A percentile compares a stretch with the other conserved stretches of the same genome.
Evolutionary conservation across 129 eudicot species (phyloP).

Genomic region (carrot (Daucus carota)): DNA sequence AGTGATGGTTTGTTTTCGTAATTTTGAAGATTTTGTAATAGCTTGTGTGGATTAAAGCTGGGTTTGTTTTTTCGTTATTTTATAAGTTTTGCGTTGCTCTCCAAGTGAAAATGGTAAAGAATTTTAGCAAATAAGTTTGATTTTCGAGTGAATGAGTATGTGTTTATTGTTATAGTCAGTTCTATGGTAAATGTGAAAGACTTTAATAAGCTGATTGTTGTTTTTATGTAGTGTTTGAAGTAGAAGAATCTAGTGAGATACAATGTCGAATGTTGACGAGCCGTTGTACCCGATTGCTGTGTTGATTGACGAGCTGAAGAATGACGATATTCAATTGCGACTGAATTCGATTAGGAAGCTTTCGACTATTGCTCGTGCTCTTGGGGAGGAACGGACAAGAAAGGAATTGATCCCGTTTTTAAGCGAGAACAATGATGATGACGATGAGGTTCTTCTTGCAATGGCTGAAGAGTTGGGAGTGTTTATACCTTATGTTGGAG

Average conservation of each 20-base stretch:
- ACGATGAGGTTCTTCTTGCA: conserved; percentile 97
- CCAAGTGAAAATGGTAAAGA: background rate
- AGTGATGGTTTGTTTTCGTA: background rate
- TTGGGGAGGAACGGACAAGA: conserved; percentile 88
- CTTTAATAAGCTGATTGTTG: conserved; percentile 6
- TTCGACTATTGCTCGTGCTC: conserved; percentile 92
- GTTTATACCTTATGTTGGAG: conserved; percentile 96
- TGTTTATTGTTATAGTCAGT: background rate
- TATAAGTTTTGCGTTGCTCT: background rate
- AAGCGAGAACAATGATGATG: conserved; percentile 93
- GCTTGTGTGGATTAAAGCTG: background rate
- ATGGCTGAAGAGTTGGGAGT: conserved; percentile 98
- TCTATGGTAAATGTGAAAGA: background rate
- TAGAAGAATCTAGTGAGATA: conserved; percentile 16
- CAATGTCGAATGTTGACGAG: conserved; percentile 75
- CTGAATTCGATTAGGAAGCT: conserved; percentile 86
- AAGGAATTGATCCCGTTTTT: conserved; percentile 86
- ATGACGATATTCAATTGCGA: conserved; percentile 83
- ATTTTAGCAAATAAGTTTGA: background rate
- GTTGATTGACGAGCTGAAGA: conserved; percentile 85
- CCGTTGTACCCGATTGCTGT: conserved; percentile 96
- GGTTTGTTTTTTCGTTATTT: background rate
- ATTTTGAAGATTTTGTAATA: background rate
- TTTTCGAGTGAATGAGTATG: background rate
- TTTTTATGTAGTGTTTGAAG: conserved; percentile 15